These are phyloP conservation scores for Moniliella sp. DNA, from an alignment of 1,284 basidiomycete species.

Conservation along the genomic window DNA sequence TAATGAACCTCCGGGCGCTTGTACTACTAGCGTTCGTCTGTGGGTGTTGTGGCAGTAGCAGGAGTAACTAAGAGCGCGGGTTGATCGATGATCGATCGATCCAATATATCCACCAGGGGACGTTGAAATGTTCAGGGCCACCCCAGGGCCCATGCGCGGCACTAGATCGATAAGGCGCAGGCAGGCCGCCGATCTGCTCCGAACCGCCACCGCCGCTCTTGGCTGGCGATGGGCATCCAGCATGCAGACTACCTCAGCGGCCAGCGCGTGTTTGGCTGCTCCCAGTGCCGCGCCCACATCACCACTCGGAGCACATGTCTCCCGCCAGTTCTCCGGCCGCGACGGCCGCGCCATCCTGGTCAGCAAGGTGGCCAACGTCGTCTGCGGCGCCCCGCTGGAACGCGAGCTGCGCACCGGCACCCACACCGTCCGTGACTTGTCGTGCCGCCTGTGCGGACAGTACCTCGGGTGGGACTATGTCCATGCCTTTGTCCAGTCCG, in stretches of 20 bases:
- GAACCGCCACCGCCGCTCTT: no score
- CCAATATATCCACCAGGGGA: no score
- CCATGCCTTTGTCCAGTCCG: slow-evolving; percentile 60
- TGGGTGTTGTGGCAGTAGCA: no score
- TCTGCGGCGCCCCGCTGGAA: slow-evolving; percentile 66
- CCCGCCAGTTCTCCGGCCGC: slow-evolving; percentile 50
- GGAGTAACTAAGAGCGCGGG: no score
- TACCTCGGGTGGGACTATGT: slow-evolving; percentile 95
- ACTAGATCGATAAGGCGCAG: no score
- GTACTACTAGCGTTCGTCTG: no score
- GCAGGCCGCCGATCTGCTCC: no score
- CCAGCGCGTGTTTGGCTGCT: slow-evolving; percentile 72
- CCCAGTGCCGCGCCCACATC: slow-evolving; percentile 72
- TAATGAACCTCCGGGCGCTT: no score
- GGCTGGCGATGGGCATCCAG: slow-evolving; percentile 59
- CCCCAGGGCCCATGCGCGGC: no score
- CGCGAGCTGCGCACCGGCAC: slow-evolving; percentile 87
- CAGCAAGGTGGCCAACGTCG: slow-evolving; percentile 69
- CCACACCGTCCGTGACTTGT: slow-evolving; percentile 84
- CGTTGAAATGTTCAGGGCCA: no score
- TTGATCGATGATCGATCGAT: no score
- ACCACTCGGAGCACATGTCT: no score
- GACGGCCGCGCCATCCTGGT: slow-evolving; percentile 85
- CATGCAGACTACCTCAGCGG: slow-evolving; percentile 70
- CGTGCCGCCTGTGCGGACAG: slow-evolving; percentile 64